These are phyloP conservation scores for Tylopilus sp. DNA, from an alignment of 768 basidiomycete genomes.

Conservation along the genomic window DNA sequence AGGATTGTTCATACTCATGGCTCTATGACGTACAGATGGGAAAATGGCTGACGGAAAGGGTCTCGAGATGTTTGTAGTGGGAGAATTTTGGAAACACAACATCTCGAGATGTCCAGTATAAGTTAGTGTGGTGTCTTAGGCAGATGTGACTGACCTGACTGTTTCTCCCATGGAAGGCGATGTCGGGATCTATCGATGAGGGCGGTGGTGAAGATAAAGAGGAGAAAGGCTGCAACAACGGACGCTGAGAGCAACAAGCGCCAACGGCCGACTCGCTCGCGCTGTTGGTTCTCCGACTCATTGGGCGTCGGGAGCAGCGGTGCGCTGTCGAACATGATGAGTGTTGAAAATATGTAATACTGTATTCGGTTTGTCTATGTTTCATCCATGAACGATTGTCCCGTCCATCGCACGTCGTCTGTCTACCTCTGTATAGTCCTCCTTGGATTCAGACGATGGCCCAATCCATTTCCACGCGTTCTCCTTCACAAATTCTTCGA, in stretches of 20 bases:
- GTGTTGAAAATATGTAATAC: too few species aligned
- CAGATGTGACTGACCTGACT: slow-evolving; percentile 13
- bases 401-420: slow-evolving; percentile 41
- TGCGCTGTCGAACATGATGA: too few species aligned
- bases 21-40: slow-evolving; percentile 43
- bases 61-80: slow-evolving; percentile 40
- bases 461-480: slow-evolving; percentile 81
- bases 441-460: slow-evolving; percentile 29
- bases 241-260: slow-evolving; percentile 25
- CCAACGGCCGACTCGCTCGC: not conserved
- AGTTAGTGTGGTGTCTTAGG: not conserved
- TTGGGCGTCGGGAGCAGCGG: not conserved
- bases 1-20: not conserved
- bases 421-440: slow-evolving; percentile 54
- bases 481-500: slow-evolving; percentile 72
- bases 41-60: slow-evolving; percentile 47
- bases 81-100: slow-evolving; percentile 51
- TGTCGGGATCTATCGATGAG: slow-evolving; percentile 16
- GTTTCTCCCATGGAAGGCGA: slow-evolving; percentile 7
- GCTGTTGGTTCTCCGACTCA: not conserved
- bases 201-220: slow-evolving; percentile 41
- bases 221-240: slow-evolving; percentile 40
- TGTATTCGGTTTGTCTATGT: not conserved
- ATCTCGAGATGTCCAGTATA: not conserved
- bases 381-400: slow-evolving; percentile 18